These are phyloP conservation scores for Heterobasidion occidentale DNA, from an alignment of 1,284 basidiomycete species.

Conservation along the genomic window DNA sequence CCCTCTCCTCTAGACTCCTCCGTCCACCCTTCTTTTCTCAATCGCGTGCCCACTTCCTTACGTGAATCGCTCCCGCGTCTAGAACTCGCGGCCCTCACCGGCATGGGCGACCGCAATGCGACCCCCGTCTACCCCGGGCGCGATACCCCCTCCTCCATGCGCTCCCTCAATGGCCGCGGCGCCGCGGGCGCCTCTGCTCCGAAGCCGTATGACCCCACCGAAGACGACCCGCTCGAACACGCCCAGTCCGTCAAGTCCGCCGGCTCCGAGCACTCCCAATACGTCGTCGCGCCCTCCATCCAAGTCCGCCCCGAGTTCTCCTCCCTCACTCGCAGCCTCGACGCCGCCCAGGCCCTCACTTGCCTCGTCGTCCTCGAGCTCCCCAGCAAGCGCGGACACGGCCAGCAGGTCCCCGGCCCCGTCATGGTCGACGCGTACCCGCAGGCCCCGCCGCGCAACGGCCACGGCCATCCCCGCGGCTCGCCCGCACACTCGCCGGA, in stretches of 20 bases:
- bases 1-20: not conserved
- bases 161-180: constrained; percentile 20
- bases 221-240: constrained; percentile 75
- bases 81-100: constrained; percentile 87
- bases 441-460: not conserved
- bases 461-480: not conserved
- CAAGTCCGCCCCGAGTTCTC: constrained; percentile 86
- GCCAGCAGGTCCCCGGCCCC: constrained; percentile 47
- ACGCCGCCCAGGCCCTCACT: constrained; percentile 74
- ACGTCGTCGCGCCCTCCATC: constrained; percentile 83
- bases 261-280: constrained; percentile 43
- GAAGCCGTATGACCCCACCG: constrained; percentile 51
- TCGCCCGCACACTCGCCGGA: constrained; percentile 1
- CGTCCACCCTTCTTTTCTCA: not conserved
- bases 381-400: constrained; percentile 56
- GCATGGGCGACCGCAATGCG: constrained; percentile 63
- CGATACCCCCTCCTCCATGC: constrained; percentile 40
- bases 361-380: constrained; percentile 89
- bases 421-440: constrained; percentile 40
- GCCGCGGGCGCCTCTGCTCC: constrained; percentile 19
- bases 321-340: constrained; percentile 65
- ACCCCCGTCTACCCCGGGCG: constrained; percentile 60
- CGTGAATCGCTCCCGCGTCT: constrained; percentile 4
- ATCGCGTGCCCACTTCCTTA: not conserved
- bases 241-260: constrained; percentile 42